Base-by-base conservation (phyloP, 225 moss, liverwort and hornwort species). In the Physcomitrellopsis africana region DNA sequence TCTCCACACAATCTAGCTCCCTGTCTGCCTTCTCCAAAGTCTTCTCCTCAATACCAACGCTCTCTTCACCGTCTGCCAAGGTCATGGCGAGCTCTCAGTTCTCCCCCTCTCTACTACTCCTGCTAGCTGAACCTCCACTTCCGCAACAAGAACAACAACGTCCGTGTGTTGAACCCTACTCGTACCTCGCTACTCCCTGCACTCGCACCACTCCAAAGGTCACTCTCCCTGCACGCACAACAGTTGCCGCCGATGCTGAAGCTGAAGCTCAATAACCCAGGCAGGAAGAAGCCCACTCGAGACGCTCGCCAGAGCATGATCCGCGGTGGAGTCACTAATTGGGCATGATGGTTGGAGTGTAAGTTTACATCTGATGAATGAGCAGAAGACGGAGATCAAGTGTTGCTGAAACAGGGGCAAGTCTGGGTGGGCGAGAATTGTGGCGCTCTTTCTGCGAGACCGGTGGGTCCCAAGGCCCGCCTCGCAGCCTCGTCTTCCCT, bases 281-380 rank as follows among this genome's bases (percentile, higher is more conserved):
- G 32, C 47, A 69, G 49, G 26, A 67, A 64, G 65, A 81, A 56
- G 56, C 62, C 76, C 63, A 74, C 74, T 82, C 82, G 77, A 68
- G 73, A 37, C 19, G 37, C 69, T 65, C 44, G 70, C 70, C 51
- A 51, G 52, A 53, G 76, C 78, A 73, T 73, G 82, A 75, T 63
- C 63, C 72, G 76, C 49, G 80, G 68, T 68, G 69, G 76, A 63
- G 78, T 76, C 81, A 85, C 85, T 85, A 85, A 85, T 81, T 81
- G 85, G 81, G 75, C 81, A 72, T 78, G 81, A 76, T 80, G 76
- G 72, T 24, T 75, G 83, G 76, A 84, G 84, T 78, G 80, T 76
- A 37, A 37, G 32, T 37, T 37, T 37, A 64, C 54, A 59, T 79
- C 80, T 51, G 81, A 84, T 84, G 84, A 78, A 75, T 77, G 74